Evolutionary conservation across 2,329 filamentous ascomycete species (phyloP).

Genomic region (Trichoderma endophyticum): DNA sequence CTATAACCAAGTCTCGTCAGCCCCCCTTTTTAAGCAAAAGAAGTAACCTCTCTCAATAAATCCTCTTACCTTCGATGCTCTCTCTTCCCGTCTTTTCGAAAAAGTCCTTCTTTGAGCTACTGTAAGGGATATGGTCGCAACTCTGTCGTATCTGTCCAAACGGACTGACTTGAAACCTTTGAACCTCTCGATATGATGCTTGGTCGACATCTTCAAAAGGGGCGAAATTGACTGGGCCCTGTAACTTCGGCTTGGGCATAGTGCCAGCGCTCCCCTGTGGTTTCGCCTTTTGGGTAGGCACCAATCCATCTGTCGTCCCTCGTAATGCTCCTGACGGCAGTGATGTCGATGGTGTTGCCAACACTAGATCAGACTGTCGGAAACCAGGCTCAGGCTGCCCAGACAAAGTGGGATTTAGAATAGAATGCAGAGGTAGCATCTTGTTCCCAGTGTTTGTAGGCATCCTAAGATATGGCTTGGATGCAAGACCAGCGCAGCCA

Average conservation of each 20-base stretch:
- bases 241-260: conserved; percentile 55
- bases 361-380: conserved; percentile 39
- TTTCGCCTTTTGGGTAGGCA: background rate
- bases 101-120: conserved; percentile 90
- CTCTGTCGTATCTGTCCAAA: conserved; percentile 59
- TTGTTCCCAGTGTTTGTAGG: conserved; percentile 27
- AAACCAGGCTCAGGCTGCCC: conserved; percentile 34
- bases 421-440: conserved; percentile 64
- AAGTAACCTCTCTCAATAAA: background rate
- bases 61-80: conserved; percentile 73
- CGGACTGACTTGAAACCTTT: conserved; percentile 63
- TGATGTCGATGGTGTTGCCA: background rate
- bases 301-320: background rate
- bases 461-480: background rate
- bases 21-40: background rate
- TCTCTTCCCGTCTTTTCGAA: conserved; percentile 81
- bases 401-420: conserved; percentile 61
- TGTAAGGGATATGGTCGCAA: conserved; percentile 82
- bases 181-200: conserved; percentile 54
- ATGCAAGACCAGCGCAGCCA: conserved; percentile 4
- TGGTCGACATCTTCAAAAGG: conserved; percentile 68
- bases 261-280: conserved; percentile 44
- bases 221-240: conserved; percentile 68
- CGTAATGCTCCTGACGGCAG: conserved; percentile 26
- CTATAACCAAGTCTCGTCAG: conserved; percentile 39